These are phyloP conservation scores for Arctium lappa DNA, from an alignment of 129 eudicot species.

Conservation along the genomic window DNA sequence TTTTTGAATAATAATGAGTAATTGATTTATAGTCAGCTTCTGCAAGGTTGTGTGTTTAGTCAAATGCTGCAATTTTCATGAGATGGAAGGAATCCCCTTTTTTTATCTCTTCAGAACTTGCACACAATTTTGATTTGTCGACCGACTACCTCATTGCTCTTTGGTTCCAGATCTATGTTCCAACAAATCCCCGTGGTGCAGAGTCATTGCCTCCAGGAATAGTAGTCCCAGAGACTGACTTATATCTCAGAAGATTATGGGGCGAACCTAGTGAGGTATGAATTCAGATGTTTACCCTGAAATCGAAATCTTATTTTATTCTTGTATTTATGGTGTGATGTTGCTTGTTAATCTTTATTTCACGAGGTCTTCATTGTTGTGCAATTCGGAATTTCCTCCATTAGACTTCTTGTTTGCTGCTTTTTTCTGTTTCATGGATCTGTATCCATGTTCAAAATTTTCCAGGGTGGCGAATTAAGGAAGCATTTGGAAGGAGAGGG, in stretches of 20 bases:
- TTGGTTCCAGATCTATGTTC: conserved; percentile 74
- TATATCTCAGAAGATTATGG: conserved; percentile 91
- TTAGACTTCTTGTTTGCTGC: not conserved
- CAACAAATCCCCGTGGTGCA: conserved; percentile 97
- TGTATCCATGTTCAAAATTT: not conserved
- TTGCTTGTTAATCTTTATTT: not conserved
- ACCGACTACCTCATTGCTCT: conserved; percentile 1
- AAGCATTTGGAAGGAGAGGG: not conserved
- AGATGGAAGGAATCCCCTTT: not conserved
- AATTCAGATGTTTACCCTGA: not conserved
- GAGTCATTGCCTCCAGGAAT: conserved; percentile 97
- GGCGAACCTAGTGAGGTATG: conserved; percentile 96
- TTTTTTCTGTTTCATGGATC: not conserved
- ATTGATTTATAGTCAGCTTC: not conserved
- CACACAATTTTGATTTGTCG: not conserved
- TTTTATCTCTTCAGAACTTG: not conserved
- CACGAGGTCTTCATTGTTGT: not conserved
- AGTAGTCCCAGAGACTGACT: conserved; percentile 86
- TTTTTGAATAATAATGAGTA: not conserved
- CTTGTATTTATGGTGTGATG: not conserved
- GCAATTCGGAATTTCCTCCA: not conserved
- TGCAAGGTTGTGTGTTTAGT: not conserved
- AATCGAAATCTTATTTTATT: not conserved
- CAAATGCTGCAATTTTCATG: not conserved
- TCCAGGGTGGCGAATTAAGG: not conserved